Evolutionary conservation across 805 yeast species (phyloP).

Genomic region (Nakazawaea wickerhamii): DNA sequence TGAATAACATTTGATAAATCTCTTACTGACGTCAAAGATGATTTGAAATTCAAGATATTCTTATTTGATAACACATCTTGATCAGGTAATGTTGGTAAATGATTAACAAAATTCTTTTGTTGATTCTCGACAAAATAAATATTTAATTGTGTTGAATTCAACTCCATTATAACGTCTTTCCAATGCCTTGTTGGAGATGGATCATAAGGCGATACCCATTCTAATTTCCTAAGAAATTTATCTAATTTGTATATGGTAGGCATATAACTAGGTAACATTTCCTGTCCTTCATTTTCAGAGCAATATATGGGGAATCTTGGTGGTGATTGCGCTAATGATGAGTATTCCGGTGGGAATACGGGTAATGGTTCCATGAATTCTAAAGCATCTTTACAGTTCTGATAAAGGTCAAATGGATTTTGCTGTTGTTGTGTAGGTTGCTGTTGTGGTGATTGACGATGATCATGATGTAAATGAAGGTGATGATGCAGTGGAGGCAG

Average conservation of each 20-base stretch:
- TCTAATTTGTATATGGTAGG: constrained; percentile 64
- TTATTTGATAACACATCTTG: constrained; percentile 20
- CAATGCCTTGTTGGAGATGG: constrained; percentile 62
- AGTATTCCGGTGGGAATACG: constrained; percentile 32
- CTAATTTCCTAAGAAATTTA: constrained; percentile 57
- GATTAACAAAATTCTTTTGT: constrained; percentile 3
- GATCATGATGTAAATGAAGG: background rate
- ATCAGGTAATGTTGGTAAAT: constrained; percentile 16
- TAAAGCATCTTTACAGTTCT: constrained; percentile 17
- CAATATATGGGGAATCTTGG: constrained; percentile 30
- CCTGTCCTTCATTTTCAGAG: constrained; percentile 26
- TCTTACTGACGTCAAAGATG: constrained; percentile 22
- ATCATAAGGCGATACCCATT: constrained; percentile 76
- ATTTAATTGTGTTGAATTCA: constrained; percentile 84
- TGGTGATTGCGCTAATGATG: constrained; percentile 28
- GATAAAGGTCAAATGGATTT: constrained; percentile 7
- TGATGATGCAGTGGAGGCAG: background rate
- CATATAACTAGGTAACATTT: constrained; percentile 54
- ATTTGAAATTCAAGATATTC: constrained; percentile 18
- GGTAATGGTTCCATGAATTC: constrained; percentile 34
- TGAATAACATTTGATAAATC: constrained; percentile 23
- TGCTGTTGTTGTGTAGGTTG: background rate
- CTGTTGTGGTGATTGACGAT: background rate
- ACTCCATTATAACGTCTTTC: constrained; percentile 62
- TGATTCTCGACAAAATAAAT: constrained; percentile 43